Conservation (phyloP, 2,329 filamentous ascomycete species). For the Penicillium expansum region DNA sequence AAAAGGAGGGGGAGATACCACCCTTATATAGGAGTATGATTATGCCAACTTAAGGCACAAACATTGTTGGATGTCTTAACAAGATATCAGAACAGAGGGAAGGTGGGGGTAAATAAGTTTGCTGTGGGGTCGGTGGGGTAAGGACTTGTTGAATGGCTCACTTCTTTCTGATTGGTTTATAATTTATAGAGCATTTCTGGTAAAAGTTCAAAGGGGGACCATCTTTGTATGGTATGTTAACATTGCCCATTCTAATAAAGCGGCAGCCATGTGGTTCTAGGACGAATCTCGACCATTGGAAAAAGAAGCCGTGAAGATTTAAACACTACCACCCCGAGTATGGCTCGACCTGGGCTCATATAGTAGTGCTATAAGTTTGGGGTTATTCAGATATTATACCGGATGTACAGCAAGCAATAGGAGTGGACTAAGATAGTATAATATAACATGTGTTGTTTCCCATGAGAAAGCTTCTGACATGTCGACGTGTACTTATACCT, state of each 20-base stretch:
- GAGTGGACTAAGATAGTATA: neutral
- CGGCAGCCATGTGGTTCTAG: neutral
- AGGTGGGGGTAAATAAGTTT: too few relatives aligned
- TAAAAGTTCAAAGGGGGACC: too few relatives aligned
- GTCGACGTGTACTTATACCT: neutral
- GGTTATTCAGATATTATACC: too few relatives aligned
- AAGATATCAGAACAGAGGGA: neutral
- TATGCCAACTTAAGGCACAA: neutral
- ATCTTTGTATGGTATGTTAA: neutral
- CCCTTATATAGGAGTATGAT: neutral
- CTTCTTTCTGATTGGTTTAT: neutral
- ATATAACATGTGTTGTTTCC: too few relatives aligned
- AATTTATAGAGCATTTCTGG: neutral
- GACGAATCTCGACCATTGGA: neutral
- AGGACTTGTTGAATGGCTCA: neutral
- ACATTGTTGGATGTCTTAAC: too few relatives aligned
- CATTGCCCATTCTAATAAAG: neutral
- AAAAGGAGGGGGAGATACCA: neutral
- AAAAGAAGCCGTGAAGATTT: too few relatives aligned
- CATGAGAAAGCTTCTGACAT: neutral
- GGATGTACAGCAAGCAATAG: neutral
- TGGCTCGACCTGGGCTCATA: neutral
- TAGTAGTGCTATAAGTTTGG: neutral
- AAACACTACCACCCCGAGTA: neutral
- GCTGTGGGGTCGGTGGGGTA: neutral